Evolutionary conservation across 345 rosid genomes (phyloP).

Genomic region (Cochlearia excelsa): DNA sequence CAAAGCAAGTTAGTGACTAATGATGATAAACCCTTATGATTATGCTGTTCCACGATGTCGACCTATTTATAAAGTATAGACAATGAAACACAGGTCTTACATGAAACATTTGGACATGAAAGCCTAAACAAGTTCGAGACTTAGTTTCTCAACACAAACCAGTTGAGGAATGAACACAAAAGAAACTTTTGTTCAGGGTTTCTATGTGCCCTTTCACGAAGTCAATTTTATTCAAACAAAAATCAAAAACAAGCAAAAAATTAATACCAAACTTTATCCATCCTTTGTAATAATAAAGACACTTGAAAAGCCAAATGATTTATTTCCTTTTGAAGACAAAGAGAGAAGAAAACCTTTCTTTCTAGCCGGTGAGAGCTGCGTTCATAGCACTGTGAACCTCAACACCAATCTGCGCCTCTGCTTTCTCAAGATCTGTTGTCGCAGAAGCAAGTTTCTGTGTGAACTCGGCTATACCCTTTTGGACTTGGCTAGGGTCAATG

Average conservation of each 20-base stretch:
- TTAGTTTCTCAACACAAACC: not conserved
- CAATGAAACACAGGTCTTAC: too few relatives aligned
- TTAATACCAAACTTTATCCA: constrained; percentile 28
- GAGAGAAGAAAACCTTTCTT: constrained; percentile 17
- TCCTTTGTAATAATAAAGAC: constrained; percentile 13
- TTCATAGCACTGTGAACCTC: constrained; percentile 79
- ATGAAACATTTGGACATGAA: too few relatives aligned
- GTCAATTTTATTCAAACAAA: constrained; percentile 30
- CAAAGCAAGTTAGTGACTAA: too few relatives aligned
- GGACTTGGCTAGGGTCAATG: constrained; percentile 69
- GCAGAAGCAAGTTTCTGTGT: constrained; percentile 72
- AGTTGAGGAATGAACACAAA: not conserved
- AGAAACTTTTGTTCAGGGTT: constrained; percentile 6
- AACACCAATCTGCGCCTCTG: constrained; percentile 88
- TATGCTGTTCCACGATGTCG: too few relatives aligned
- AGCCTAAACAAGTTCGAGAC: not conserved
- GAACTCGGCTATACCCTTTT: constrained; percentile 80
- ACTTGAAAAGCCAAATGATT: constrained; percentile 33
- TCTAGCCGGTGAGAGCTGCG: constrained; percentile 56
- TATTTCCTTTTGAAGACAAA: constrained; percentile 6
- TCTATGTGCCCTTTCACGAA: constrained; percentile 15
- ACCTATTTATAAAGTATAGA: too few relatives aligned
- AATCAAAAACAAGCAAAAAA: constrained; percentile 16
- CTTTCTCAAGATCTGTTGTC: constrained; percentile 74
- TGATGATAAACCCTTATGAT: too few relatives aligned